Percentiles rank a stretch among this genome's conserved stretches.
phyloP scores from a whole-genome alignment of 768 basidiomycete species.

The Tulasnella sp. region DNA sequence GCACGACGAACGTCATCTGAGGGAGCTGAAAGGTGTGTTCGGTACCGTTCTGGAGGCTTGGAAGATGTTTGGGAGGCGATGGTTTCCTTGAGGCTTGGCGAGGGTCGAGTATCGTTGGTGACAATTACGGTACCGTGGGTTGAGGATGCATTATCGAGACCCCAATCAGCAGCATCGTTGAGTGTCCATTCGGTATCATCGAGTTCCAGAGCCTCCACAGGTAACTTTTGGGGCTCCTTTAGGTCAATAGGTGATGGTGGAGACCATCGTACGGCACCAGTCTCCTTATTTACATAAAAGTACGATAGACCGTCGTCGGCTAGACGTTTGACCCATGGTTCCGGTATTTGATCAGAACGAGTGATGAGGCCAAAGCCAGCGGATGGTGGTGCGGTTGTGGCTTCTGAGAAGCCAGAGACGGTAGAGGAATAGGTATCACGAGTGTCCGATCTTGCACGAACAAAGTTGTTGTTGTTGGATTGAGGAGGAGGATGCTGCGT shows the following conservation, averaged over 20 bases:
- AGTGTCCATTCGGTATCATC: constrained; percentile 14
- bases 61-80: too few relatives aligned
- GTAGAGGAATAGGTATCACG: constrained; percentile 10
- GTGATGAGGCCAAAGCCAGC: neutral
- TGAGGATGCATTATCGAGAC: too few relatives aligned
- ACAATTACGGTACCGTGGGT: too few relatives aligned
- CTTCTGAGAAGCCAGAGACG: neutral
- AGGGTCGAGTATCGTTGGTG: too few relatives aligned
- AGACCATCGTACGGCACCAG: constrained; percentile 57
- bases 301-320: constrained; percentile 75
- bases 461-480: neutral
- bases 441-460: too few relatives aligned
- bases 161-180: constrained; percentile 1
- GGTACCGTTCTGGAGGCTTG: too few relatives aligned
- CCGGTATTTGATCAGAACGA: constrained; percentile 29
- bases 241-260: constrained; percentile 29
- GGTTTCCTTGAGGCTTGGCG: too few relatives aligned
- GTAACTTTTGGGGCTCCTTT: neutral
- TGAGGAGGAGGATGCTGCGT: neutral
- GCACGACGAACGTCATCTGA: constrained; percentile 26
- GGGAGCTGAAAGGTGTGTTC: too few relatives aligned
- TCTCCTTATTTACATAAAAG: constrained; percentile 61
- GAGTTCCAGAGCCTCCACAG: neutral
- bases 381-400: constrained; percentile 7
- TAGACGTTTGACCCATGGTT: constrained; percentile 70